phyloP scores from a whole-genome alignment of 2,329 filamentous ascomycete species.

The Cercospora berteroae region DNA sequence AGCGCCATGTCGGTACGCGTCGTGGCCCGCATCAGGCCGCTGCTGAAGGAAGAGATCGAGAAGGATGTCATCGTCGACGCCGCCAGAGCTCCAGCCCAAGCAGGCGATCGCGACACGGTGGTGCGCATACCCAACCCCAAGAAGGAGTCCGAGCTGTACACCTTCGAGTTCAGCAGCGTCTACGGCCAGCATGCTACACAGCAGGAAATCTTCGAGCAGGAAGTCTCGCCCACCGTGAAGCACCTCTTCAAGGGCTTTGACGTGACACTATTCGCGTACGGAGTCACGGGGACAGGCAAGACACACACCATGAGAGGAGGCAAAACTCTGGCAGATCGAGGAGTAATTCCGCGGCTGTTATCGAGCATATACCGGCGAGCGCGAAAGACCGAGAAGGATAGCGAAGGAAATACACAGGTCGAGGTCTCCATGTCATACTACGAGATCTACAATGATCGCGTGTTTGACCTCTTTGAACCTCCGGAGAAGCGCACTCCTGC shows the following conservation, averaged over 20 bases:
- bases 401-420: slow-evolving; percentile 66
- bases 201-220: slow-evolving; percentile 81
- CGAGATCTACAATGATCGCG: slow-evolving; percentile 94
- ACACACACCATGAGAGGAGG: slow-evolving; percentile 81
- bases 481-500: slow-evolving; percentile 82
- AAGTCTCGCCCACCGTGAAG: slow-evolving; percentile 88
- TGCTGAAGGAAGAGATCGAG: slow-evolving; percentile 80
- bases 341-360: slow-evolving; percentile 57
- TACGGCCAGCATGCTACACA: slow-evolving; percentile 80
- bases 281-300: slow-evolving; percentile 95
- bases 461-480: slow-evolving; percentile 82
- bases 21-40: slow-evolving; percentile 83
- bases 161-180: slow-evolving; percentile 91
- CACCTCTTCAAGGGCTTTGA: slow-evolving; percentile 97
- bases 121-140: slow-evolving; percentile 92
- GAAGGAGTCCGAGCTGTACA: slow-evolving; percentile 86
- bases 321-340: slow-evolving; percentile 64
- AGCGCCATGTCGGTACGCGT: slow-evolving; percentile 66
- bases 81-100: slow-evolving; percentile 55
- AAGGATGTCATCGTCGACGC: slow-evolving; percentile 80
- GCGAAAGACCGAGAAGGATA: slow-evolving; percentile 39
- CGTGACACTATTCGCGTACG: slow-evolving; percentile 94
- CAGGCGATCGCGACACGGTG: slow-evolving; percentile 50
- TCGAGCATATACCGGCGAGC: slow-evolving; percentile 73
- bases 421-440: slow-evolving; percentile 76